These are phyloP conservation scores for Clonostachys solani DNA, from an alignment of 2,329 filamentous ascomycete species.

Conservation along the genomic window DNA sequence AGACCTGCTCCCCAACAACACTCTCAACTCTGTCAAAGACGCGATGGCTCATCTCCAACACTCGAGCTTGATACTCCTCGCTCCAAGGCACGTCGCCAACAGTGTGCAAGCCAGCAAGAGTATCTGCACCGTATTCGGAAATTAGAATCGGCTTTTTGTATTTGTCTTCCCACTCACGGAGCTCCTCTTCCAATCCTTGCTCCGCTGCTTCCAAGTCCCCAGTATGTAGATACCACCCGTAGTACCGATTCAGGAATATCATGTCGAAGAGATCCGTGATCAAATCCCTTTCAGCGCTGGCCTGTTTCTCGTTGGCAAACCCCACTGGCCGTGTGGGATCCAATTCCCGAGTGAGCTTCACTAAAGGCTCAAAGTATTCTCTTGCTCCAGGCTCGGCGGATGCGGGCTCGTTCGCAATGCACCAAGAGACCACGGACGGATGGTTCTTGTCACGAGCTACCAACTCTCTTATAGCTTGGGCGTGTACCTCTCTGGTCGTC, in stretches of 20 bases:
- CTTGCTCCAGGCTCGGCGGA: slow-evolving; percentile 10
- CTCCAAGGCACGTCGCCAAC: slow-evolving; percentile 15
- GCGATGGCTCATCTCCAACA: slow-evolving; percentile 18
- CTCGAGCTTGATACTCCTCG: slow-evolving; percentile 16
- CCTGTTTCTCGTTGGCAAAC: slow-evolving; percentile 12
- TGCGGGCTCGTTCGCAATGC: slow-evolving; percentile 15
- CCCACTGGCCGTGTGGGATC: slow-evolving; percentile 16
- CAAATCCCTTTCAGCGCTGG: slow-evolving; percentile 6
- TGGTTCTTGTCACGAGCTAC: slow-evolving; percentile 18
- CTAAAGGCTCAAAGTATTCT: slow-evolving; percentile 16
- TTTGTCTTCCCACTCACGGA: slow-evolving; percentile 13
- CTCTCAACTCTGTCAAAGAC: slow-evolving; percentile 18
- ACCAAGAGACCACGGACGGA: slow-evolving; percentile 16
- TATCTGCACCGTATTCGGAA: slow-evolving; percentile 20
- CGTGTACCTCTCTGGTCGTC: slow-evolving; percentile 9
- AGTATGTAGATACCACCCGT: slow-evolving; percentile 17
- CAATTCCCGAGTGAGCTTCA: slow-evolving; percentile 11
- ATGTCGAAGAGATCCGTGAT: slow-evolving; percentile 19
- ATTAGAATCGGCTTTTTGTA: slow-evolving; percentile 20
- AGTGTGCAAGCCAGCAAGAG: slow-evolving; percentile 16
- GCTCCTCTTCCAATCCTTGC: slow-evolving; percentile 11
- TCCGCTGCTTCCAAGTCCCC: slow-evolving; percentile 14
- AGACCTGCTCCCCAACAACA: slow-evolving; percentile 19
- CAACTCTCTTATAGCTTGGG: slow-evolving; percentile 13
- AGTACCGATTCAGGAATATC: slow-evolving; percentile 18